Conservation (phyloP, 2,329 filamentous ascomycete species). For the Trichoderma harzianum region DNA sequence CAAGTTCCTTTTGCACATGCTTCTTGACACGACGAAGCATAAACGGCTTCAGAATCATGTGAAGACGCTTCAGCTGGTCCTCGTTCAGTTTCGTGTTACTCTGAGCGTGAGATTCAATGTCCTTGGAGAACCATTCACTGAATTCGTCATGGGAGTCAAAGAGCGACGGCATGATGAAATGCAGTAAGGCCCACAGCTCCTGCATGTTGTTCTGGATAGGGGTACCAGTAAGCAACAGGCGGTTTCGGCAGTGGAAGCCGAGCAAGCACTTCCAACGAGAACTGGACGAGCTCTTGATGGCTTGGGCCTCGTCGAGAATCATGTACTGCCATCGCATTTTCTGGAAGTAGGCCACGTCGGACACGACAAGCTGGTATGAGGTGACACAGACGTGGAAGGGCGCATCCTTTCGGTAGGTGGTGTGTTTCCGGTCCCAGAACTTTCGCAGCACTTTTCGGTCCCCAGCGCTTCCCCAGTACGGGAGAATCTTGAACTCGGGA, state of each 20-base stretch:
- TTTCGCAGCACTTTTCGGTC: constrained; percentile 96
- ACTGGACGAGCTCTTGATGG: constrained; percentile 96
- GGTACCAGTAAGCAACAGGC: constrained; percentile 88
- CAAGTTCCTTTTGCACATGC: constrained; percentile 97
- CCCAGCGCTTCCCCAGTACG: constrained; percentile 93
- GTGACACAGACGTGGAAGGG: constrained; percentile 96
- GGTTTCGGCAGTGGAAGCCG: constrained; percentile 91
- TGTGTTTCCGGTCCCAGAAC: constrained; percentile 98
- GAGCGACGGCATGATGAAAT: constrained; percentile 99
- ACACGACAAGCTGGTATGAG: constrained; percentile 94
- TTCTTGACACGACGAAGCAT: constrained; percentile 99
- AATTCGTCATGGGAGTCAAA: constrained; percentile 95
- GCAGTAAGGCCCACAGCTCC: constrained; percentile 92
- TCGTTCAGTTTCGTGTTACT: constrained; percentile 99
- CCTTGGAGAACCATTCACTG: constrained; percentile 91
- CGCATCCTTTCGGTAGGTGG: constrained; percentile 89
- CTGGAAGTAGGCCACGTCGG: constrained; percentile 95
- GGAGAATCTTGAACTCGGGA: constrained; percentile 87
- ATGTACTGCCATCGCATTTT: constrained; percentile 99
- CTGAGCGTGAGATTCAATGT: constrained; percentile 96
- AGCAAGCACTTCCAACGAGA: constrained; percentile 95
- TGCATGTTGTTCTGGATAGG: constrained; percentile 99
- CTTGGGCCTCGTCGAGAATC: constrained; percentile 97
- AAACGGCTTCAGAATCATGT: constrained; percentile 99
- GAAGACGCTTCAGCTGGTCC: constrained; percentile 90